Percentiles rank a stretch among this genome's conserved stretches.
Conservation (phyloP, 352 stramenopile genomes). For the Pythium insidiosum region DNA sequence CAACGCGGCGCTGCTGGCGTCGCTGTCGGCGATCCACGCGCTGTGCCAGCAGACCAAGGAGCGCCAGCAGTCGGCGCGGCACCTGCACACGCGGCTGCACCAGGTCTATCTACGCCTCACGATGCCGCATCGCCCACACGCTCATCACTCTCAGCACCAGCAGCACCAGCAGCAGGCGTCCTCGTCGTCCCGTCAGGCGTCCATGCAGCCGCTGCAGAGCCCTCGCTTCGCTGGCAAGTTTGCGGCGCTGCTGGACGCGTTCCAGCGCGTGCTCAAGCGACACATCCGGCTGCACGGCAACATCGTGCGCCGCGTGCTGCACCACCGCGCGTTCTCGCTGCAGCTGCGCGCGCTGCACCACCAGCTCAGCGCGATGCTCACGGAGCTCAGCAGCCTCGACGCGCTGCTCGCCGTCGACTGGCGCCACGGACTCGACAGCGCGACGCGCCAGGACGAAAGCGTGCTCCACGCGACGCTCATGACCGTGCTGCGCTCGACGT, state of each 20-base stretch:
- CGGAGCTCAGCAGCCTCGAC: conserved; percentile 1
- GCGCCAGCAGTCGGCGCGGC: conserved; percentile 15
- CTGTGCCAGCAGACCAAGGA: conserved; percentile 14
- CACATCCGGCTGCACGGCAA: conserved; percentile 14
- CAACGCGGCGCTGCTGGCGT: conserved; percentile 9
- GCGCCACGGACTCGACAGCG: conserved; percentile 6
- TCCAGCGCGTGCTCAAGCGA: conserved; percentile 42
- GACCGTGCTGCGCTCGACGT: conserved; percentile 33
- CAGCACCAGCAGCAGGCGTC: not conserved
- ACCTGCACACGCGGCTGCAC: conserved; percentile 15
- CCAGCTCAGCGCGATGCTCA: conserved; percentile 12
- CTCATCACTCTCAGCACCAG: not conserved
- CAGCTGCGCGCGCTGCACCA: conserved; percentile 18
- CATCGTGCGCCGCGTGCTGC: conserved; percentile 14
- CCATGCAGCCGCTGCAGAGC: not conserved
- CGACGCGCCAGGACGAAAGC: conserved; percentile 36
- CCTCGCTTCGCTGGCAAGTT: conserved; percentile 11
- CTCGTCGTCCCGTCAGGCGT: no score
- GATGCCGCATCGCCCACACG: not conserved
- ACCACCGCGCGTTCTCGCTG: conserved; percentile 20
- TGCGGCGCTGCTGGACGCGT: conserved; percentile 32
- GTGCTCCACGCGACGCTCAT: conserved; percentile 44
- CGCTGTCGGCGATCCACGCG: conserved; percentile 13
- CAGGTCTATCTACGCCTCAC: conserved; percentile 24
- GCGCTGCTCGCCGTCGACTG: conserved; percentile 12